Evolutionary conservation across 208 protist species (phyloP), one percentile per base, ranked within the genome.

Genomic region (Herpetomonas tarakana): DNA sequence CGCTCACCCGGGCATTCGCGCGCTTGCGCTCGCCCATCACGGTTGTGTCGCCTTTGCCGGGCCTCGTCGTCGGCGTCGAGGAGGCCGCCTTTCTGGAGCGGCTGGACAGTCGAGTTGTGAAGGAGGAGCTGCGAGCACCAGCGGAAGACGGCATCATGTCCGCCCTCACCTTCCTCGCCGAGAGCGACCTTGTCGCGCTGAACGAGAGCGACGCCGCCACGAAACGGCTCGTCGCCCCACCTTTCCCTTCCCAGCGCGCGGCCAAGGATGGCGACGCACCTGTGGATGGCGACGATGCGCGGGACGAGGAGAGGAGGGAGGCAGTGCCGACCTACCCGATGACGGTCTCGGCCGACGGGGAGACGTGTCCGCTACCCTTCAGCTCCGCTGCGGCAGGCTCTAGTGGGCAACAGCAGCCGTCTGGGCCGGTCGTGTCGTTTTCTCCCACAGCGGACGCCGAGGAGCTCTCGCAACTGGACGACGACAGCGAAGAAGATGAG

Each of bases 1-100:
- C 60, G 12, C n/a, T 69, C 21, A 25, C 22, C 25, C 38, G 19
- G 25, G 60, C 65, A 6, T 59, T 66, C 12, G 24, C 30, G 24
- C 46, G 65, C 24, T 49, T 83, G 0, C 57, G 67, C 16, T 51
- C 28, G 2, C 54, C 71, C 7, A 41, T 83, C 3, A 62, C 59
- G 3, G n/a, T 78, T 14, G 71, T 83, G 55, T 54, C 62, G 11
- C 76, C 76, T 12, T 54, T 73, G 25, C 38, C 66, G 3, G 58
- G 53, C 1, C 26, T 68, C 14, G 69, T 63, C 28, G 28, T 81
- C 35, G 63, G 68, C 18, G 30, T 58, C 2, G 35, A 57, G 14
- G 63, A 81, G 51, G 63, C 52, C 16, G 56, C 59, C 56, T 57
- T 65, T 14, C 0, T 57, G n/a, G 51, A 65, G 19, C 4, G 44